Evolutionary conservation across 2,329 filamentous ascomycete species (phyloP).

Genomic region (Bipolaris victoriae): DNA sequence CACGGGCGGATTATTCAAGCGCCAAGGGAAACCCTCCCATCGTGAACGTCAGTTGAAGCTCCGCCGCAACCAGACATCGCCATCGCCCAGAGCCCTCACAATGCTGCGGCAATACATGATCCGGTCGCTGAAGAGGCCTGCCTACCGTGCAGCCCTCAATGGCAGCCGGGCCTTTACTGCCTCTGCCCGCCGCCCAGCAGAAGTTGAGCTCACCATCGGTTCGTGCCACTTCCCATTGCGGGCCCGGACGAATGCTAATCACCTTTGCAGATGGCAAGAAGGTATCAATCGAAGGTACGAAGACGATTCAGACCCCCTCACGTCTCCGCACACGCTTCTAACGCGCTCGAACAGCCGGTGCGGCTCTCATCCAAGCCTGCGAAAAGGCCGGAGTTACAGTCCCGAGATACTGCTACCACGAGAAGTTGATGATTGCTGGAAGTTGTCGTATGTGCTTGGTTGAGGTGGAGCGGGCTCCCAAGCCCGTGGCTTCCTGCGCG

Average conservation of each 20-base stretch:
- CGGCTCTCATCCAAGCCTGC: slow-evolving; percentile 97
- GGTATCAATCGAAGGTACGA: slow-evolving; percentile 91
- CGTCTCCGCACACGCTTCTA: slow-evolving; percentile 32
- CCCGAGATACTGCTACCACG: slow-evolving; percentile 98
- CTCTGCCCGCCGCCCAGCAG: slow-evolving; percentile 77
- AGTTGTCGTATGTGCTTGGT: slow-evolving; percentile 99
- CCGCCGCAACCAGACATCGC: slow-evolving; percentile 34
- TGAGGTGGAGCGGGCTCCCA: slow-evolving; percentile 94
- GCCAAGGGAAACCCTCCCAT: slow-evolving; percentile 26
- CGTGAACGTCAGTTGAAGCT: slow-evolving; percentile 35
- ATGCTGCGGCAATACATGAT: slow-evolving; percentile 70
- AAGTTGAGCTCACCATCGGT: slow-evolving; percentile 98
- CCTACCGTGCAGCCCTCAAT: slow-evolving; percentile 59
- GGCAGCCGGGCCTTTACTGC: slow-evolving; percentile 81
- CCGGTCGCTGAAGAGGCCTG: slow-evolving; percentile 65
- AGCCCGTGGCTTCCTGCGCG: slow-evolving; percentile 96
- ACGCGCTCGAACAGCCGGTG: slow-evolving; percentile 71
- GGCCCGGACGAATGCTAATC: slow-evolving; percentile 42
- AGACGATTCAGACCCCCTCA: slow-evolving; percentile 10
- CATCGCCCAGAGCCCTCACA: slow-evolving; percentile 45
- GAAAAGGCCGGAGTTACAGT: slow-evolving; percentile 94
- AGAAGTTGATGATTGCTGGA: slow-evolving; percentile 99
- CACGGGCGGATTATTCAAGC: slow-evolving; percentile 31
- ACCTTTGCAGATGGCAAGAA: slow-evolving; percentile 84
- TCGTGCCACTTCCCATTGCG: slow-evolving; percentile 50